phyloP scores from a whole-genome alignment of 208 protist genomes.

The Leishmania tarentolae region DNA sequence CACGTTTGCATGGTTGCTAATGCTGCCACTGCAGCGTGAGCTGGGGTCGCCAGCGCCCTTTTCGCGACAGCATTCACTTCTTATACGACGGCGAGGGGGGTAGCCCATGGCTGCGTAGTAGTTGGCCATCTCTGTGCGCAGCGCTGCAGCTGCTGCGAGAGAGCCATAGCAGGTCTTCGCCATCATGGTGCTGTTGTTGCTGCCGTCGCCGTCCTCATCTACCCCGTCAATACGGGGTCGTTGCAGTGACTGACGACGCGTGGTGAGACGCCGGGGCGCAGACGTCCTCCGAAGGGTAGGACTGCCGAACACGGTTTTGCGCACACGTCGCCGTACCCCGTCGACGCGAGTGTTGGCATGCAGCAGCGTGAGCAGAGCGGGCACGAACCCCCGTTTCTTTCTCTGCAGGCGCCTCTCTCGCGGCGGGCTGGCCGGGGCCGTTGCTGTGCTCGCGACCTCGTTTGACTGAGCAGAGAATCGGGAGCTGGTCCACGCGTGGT shows the following conservation, averaged over 20 bases:
- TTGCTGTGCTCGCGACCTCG: not conserved
- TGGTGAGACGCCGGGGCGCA: not conserved
- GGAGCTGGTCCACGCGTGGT: slow-evolving; percentile 25
- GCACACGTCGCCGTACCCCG: slow-evolving; percentile 17
- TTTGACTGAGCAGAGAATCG: not conserved
- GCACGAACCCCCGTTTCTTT: slow-evolving; percentile 19
- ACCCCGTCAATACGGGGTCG: not conserved
- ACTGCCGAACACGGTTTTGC: slow-evolving; percentile 25
- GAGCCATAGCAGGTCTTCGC: slow-evolving; percentile 25
- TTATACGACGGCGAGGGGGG: not conserved
- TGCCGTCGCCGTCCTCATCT: not conserved
- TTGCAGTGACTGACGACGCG: not conserved
- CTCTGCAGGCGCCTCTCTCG: slow-evolving; percentile 11
- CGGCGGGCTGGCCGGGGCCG: not conserved
- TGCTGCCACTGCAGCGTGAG: not conserved
- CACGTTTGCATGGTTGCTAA: not conserved
- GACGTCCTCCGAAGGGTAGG: not conserved
- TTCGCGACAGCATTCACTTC: not conserved
- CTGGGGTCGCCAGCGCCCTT: not conserved
- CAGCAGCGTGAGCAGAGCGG: slow-evolving; percentile 22
- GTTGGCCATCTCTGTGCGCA: slow-evolving; percentile 27
- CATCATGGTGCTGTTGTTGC: not conserved
- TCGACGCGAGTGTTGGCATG: slow-evolving; percentile 17
- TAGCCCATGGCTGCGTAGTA: slow-evolving; percentile 33
- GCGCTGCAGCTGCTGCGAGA: slow-evolving; percentile 17